Evolutionary conservation across 31 red algal genomes (phyloP).

Genomic region (Bonnemaisonia californica): DNA sequence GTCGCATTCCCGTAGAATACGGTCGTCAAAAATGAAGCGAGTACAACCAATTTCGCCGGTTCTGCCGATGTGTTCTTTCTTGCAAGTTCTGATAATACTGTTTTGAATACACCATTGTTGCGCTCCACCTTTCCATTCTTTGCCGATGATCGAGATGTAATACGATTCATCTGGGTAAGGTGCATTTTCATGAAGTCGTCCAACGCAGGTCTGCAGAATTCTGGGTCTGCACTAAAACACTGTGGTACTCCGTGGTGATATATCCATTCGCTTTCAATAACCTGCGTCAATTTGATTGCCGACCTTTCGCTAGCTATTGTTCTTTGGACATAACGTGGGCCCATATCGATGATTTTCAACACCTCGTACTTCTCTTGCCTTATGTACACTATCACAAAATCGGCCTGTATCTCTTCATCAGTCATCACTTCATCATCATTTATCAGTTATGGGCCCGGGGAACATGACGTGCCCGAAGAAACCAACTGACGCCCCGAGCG

Average conservation of each 20-base stretch:
- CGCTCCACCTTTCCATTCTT: not conserved
- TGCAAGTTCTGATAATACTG: not conserved
- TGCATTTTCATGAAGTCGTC: not conserved
- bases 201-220: not conserved
- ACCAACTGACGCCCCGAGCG: no score
- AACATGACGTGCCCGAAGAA: no score
- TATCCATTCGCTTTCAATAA: conserved; percentile 2
- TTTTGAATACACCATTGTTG: conserved; percentile 9
- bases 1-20: not conserved
- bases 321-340: not conserved
- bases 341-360: not conserved
- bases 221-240: conserved; percentile 10
- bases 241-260: conserved; percentile 15
- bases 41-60: not conserved
- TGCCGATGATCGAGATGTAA: not conserved
- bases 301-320: not conserved
- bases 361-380: conserved; percentile 9
- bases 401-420: no score
- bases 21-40: conserved; percentile 8
- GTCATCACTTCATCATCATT: no score
- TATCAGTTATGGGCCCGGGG: no score
- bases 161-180: not conserved
- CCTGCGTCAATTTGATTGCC: not conserved
- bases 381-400: conserved; percentile 4
- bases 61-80: not conserved